Base-by-base conservation (phyloP, 129 eudicot genomes). In the Centrapalus pauciflorus region DNA sequence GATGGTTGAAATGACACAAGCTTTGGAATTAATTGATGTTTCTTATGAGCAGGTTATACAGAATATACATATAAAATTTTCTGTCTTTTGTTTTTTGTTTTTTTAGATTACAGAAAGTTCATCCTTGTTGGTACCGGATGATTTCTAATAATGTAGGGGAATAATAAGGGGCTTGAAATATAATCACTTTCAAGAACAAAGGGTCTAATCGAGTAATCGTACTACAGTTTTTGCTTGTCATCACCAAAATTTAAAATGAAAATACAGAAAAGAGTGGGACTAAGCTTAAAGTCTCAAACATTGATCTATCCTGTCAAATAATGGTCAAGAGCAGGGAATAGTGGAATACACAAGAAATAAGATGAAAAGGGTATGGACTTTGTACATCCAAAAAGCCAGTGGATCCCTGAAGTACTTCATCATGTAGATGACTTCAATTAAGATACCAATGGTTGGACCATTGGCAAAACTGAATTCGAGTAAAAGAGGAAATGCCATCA, bases 1-100 rank as follows among this genome's bases (percentile, higher is more conserved):
- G 34, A 93, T 93, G 99, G 95, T 89, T 82, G 95, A 93, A 77
- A 93, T 93, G 99, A 83, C 99, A 49, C 99, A 93, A 52, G 99
- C 99, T 29, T 72, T 88, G 75, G 91, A 89, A 58, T 64, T 93
- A 27, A 72, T 74, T 79, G 99, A 93, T 76, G 90, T 93, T 48
- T 79, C 74, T 41, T 93, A 89, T 77, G 96, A 93, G 69, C 95
- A 93, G 99, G 99, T 93, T 78, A 33, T 62, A 37, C 32, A n/a
- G 19, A 45, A n/a, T n/a, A 34, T 67, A 16, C 12, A 21, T 5
- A 14, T 11, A 48, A 48, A 48, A 48, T 16, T 14, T 46, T 6
- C 11, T 14, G 25, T 48, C 25, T 17, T 48, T 48, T 5, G 6
- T 17, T 17, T n/a, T n/a, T n/a, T n/a, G n/a, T n/a, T n/a, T n/a